Evolutionary conservation across 306 rosid genomes (phyloP).

Genomic region (Begonia peltatifolia): DNA sequence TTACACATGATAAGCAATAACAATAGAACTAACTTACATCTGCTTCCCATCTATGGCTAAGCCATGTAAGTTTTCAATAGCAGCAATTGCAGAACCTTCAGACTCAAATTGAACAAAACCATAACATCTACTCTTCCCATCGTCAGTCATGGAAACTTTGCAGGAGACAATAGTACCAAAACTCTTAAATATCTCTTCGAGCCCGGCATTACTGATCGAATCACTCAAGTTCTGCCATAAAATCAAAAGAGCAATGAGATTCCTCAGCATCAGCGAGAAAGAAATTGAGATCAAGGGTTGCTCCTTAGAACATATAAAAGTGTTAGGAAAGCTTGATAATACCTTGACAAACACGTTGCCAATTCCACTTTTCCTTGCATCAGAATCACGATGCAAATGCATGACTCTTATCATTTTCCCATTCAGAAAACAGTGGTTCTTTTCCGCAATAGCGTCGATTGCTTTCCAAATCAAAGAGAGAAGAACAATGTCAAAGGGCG

Average conservation of each 20-base stretch:
- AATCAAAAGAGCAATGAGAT: slow-evolving; percentile 6
- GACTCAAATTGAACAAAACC: slow-evolving; percentile 84
- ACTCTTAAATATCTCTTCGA: slow-evolving; percentile 46
- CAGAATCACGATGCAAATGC: slow-evolving; percentile 79
- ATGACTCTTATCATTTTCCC: slow-evolving; percentile 68
- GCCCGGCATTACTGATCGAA: slow-evolving; percentile 30
- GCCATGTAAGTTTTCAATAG: slow-evolving; percentile 67
- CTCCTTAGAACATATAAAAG: not conserved
- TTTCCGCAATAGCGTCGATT: slow-evolving; percentile 39
- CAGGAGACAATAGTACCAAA: slow-evolving; percentile 62
- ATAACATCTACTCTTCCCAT: slow-evolving; percentile 76
- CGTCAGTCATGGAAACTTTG: slow-evolving; percentile 65
- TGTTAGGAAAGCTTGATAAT: not conserved
- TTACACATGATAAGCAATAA: too few relatives aligned
- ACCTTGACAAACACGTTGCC: slow-evolving; percentile 88
- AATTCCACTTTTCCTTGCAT: slow-evolving; percentile 43
- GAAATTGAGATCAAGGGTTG: not conserved
- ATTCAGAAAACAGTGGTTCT: slow-evolving; percentile 41
- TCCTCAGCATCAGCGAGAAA: not conserved
- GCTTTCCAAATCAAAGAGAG: slow-evolving; percentile 24
- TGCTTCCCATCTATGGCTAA: slow-evolving; percentile 36
- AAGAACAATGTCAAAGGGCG: too few relatives aligned
- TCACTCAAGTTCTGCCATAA: slow-evolving; percentile 50
- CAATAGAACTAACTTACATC: slow-evolving; percentile 20
- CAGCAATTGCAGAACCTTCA: slow-evolving; percentile 62